A percentile compares a stretch with the other conserved stretches of the same genome.
Conservation (phyloP, 345 rosid species). For the Cardiospermum halicacabum region DNA sequence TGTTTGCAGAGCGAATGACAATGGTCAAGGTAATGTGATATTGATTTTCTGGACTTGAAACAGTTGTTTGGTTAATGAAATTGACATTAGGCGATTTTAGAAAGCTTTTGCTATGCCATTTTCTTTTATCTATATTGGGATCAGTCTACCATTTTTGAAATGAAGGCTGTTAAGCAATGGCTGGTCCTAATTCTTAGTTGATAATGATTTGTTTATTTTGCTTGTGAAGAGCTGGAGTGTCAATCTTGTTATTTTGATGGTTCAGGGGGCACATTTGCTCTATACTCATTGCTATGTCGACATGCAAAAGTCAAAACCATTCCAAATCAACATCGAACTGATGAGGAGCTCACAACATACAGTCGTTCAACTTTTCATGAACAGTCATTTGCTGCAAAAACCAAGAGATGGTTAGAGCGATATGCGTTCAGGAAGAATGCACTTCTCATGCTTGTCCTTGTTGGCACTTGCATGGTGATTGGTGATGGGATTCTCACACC, state of each 20-base stretch:
- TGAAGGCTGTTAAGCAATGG: background rate
- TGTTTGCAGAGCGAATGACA: constrained; percentile 74
- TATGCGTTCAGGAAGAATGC: constrained; percentile 52
- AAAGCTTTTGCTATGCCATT: background rate
- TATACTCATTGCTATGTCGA: constrained; percentile 90
- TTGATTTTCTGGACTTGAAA: background rate
- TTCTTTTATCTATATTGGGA: background rate
- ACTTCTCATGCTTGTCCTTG: constrained; percentile 66
- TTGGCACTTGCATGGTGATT: constrained; percentile 93
- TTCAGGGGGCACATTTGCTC: constrained; percentile 92
- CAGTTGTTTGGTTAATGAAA: constrained; percentile 1
- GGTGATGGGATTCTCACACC: constrained; percentile 99
- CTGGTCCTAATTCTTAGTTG: background rate
- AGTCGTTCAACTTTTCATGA: constrained; percentile 72
- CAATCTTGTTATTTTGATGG: constrained; percentile 11
- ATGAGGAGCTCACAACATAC: constrained; percentile 91
- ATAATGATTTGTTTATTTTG: background rate
- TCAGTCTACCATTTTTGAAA: background rate
- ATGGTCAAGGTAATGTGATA: constrained; percentile 63
- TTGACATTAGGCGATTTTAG: background rate
- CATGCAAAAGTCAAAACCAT: constrained; percentile 89
- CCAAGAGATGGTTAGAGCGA: constrained; percentile 80
- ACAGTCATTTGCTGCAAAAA: constrained; percentile 79
- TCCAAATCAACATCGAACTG: constrained; percentile 86
- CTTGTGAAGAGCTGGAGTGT: background rate